phyloP scores from a whole-genome alignment of 805 yeast genomes.

The Lipomyces sp. region DNA sequence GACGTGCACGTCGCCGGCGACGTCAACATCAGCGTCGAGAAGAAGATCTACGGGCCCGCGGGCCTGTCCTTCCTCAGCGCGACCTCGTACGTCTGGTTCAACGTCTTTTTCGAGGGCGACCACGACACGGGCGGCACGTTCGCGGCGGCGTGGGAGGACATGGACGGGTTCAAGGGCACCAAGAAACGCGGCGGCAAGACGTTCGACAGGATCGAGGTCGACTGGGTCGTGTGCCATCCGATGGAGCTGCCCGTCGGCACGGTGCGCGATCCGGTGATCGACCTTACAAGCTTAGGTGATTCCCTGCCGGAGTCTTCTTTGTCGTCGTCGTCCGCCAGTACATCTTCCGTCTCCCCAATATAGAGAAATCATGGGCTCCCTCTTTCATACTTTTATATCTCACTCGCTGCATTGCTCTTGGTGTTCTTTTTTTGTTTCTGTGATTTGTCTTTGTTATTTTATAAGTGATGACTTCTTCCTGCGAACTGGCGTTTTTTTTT shows the following conservation, averaged over 20 bases:
- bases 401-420: too few relatives aligned
- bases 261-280: too few relatives aligned
- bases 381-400: too few relatives aligned
- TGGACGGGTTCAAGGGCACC: slow-evolving; percentile 70
- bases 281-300: slow-evolving; percentile 30
- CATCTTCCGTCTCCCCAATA: too few relatives aligned
- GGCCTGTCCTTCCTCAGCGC: slow-evolving; percentile 27
- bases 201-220: slow-evolving; percentile 51
- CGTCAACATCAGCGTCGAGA: slow-evolving; percentile 25
- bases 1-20: slow-evolving; percentile 29
- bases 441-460: too few relatives aligned
- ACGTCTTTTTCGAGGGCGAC: slow-evolving; percentile 44
- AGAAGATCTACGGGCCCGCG: slow-evolving; percentile 24
- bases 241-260: slow-evolving; percentile 6
- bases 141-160: slow-evolving; percentile 45
- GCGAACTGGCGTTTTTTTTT: too few relatives aligned
- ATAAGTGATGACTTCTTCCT: too few relatives aligned
- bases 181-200: slow-evolving; percentile 49
- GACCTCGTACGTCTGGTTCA: slow-evolving; percentile 44
- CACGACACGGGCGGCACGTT: slow-evolving; percentile 31
- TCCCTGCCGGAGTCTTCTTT: slow-evolving; percentile 37
- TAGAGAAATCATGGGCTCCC: too few relatives aligned
- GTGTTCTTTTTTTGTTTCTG: too few relatives aligned
- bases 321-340: too few relatives aligned
- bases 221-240: slow-evolving; percentile 36